Evolutionary conservation across 164 flowering plant genomes (phyloP).

Genomic region (Liquidambar formosana): DNA sequence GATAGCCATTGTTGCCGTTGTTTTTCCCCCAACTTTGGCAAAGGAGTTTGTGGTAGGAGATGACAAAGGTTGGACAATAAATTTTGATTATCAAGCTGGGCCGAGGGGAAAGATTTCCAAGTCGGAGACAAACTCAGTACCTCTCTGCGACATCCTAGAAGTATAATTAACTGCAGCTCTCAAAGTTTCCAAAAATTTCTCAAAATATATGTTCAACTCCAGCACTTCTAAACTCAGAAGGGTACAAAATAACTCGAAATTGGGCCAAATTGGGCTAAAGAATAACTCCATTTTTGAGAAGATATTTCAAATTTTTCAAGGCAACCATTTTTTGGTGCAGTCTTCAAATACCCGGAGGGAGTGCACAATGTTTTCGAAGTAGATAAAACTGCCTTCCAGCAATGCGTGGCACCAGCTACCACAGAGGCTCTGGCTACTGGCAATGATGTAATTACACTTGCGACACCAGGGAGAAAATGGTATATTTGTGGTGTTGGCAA

Average conservation of each 20-base stretch:
- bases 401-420: neutral
- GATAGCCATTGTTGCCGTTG: neutral
- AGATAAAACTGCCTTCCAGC: neutral
- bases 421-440: conserved; percentile 2
- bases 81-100: conserved; percentile 10
- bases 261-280: too few relatives aligned
- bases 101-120: conserved; percentile 5
- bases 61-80: neutral
- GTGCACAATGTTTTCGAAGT: conserved; percentile 9
- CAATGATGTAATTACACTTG: conserved; percentile 9
- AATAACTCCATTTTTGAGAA: too few relatives aligned
- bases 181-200: too few relatives aligned
- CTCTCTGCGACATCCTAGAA: too few relatives aligned
- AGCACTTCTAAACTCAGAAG: too few relatives aligned
- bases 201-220: too few relatives aligned
- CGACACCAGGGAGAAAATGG: conserved; percentile 15
- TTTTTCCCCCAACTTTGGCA: neutral
- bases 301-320: neutral
- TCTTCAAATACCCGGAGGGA: conserved; percentile 5
- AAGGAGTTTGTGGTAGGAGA: conserved; percentile 1
- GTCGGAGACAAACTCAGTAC: conserved; percentile 10
- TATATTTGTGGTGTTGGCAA: conserved; percentile 9
- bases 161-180: too few relatives aligned
- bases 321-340: conserved; percentile 1
- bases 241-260: too few relatives aligned